phyloP scores from a whole-genome alignment of 192 early-diverging fungal species.

The Gamsiella multidivaricata region DNA sequence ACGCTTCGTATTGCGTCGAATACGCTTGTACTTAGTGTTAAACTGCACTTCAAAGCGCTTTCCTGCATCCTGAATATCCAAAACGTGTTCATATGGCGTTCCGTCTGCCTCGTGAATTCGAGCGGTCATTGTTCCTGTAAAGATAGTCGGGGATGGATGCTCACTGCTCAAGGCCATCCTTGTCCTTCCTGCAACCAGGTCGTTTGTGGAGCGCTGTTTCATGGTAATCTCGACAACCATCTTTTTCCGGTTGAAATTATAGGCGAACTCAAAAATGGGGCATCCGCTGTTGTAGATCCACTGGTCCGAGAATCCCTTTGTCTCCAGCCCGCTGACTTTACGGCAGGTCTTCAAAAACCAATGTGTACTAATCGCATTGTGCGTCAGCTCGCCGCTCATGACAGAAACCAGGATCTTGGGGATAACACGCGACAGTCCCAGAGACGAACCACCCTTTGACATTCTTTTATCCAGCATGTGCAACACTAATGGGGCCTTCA shows the following conservation, averaged over 20 bases:
- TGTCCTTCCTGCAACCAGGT: conserved; percentile 39
- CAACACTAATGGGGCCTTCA: conserved; percentile 90
- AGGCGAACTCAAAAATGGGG: conserved; percentile 85
- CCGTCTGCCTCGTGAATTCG: conserved; percentile 88
- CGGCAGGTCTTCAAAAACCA: conserved; percentile 85
- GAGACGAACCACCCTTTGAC: conserved; percentile 77
- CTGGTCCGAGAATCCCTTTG: conserved; percentile 87
- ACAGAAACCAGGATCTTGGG: conserved; percentile 82
- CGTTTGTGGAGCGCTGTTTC: conserved; percentile 77
- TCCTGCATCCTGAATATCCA: conserved; percentile 78
- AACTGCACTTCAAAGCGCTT: conserved; percentile 92
- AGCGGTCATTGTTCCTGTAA: conserved; percentile 76
- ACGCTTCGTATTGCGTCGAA: conserved; percentile 81
- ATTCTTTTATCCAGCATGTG: conserved; percentile 93
- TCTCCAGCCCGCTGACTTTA: conserved; percentile 86
- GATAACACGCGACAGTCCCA: conserved; percentile 80
- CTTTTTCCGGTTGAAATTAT: conserved; percentile 95
- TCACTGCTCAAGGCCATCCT: conserved; percentile 17
- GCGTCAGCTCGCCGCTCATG: conserved; percentile 72
- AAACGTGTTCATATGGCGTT: conserved; percentile 84
- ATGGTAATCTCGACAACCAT: conserved; percentile 93
- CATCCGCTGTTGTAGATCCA: conserved; percentile 95
- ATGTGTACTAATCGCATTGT: conserved; percentile 71
- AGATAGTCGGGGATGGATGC: conserved; percentile 36
- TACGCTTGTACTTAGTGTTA: conserved; percentile 98